These are phyloP conservation scores for Hirsutella minnesotensis DNA, from an alignment of 2,329 filamentous ascomycete genomes.

Conservation along the genomic window DNA sequence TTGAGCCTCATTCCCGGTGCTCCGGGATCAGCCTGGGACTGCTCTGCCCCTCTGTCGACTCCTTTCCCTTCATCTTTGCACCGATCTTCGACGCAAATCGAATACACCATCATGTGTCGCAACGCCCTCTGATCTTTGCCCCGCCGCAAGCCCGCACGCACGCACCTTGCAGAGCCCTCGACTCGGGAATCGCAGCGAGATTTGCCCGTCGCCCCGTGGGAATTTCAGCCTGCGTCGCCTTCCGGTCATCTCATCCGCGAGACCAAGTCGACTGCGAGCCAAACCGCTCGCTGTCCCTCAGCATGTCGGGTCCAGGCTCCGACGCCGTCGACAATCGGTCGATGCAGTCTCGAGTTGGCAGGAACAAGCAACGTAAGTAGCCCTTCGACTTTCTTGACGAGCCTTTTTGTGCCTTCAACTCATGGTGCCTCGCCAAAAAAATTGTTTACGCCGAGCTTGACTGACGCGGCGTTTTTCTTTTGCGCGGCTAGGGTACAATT, in stretches of 20 bases:
- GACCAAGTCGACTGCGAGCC: no score
- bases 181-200: not conserved
- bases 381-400: not conserved
- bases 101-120: slow-evolving; percentile 7
- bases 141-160: slow-evolving; percentile 4
- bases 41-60: slow-evolving; percentile 1
- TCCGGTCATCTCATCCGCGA: no score
- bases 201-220: not conserved
- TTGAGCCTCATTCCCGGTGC: slow-evolving; percentile 5
- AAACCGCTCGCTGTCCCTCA: not conserved
- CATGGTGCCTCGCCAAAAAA: not conserved
- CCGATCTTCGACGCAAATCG: not conserved
- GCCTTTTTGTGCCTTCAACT: not conserved
- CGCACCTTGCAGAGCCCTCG: not conserved
- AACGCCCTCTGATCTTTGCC: slow-evolving; percentile 7
- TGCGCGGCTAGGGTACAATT: slow-evolving; percentile 62
- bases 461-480: slow-evolving; percentile 10
- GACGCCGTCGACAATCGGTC: slow-evolving; percentile 32
- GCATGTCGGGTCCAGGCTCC: slow-evolving; percentile 23
- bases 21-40: slow-evolving; percentile 7
- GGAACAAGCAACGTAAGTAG: slow-evolving; percentile 70
- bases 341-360: slow-evolving; percentile 65
- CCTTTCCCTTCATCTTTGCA: not conserved
- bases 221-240: no score
- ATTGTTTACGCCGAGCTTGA: no score